Base-by-base conservation (phyloP, 192 early-diverging fungal species). In the Backusella tuberculispora region DNA sequence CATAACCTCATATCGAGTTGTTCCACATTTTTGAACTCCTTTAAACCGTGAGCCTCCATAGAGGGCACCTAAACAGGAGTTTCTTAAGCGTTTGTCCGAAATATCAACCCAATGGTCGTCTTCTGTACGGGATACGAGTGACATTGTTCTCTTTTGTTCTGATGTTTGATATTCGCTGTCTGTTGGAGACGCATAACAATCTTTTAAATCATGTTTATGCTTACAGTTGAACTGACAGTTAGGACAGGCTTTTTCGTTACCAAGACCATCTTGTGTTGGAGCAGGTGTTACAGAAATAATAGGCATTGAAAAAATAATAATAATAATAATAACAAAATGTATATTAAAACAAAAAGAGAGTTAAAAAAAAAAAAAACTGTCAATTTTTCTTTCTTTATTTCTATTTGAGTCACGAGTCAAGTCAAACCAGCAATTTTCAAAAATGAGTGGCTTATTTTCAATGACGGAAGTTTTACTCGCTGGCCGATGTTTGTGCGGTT, bases 11-110 rank as follows among this genome's bases (percentile, higher is more conserved):
- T 94, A 93, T 50, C 85, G 85, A 63, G 79, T 85, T 8, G 82
- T 76, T 9, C 85, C 87, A 47, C 88, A 89, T 71, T 85, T 83
- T 73, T 94, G 93, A 42, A 86, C 82, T 10, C 93, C 93, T 45
- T 76, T 83, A 74, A 94, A 94, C 44, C 74, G 74, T 21, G 87
- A 87, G 40, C 92, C 92, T 7, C 87, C 80, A 72, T 88, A 92
- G 21, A 94, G 84, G 46, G 81, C 40, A 0, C 76, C 80, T 47
- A 75, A 14, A n/a, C 68, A 17, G 6, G 70, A 47, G 37, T 76
- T 73, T 64, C 63, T 65, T 38, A 80, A 26, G 14, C 79, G n/a
- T 42, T 63, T 64, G 37, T 76, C 40, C 29, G 79, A 80, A 21
- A 80, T 68, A 69, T 75, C 73, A 9, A 78, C 71, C 76, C 69